A percentile compares a stretch with the other conserved stretches of the same genome.
Conservation (phyloP, 768 basidiomycete genomes). For the Tulasnella sp. region DNA sequence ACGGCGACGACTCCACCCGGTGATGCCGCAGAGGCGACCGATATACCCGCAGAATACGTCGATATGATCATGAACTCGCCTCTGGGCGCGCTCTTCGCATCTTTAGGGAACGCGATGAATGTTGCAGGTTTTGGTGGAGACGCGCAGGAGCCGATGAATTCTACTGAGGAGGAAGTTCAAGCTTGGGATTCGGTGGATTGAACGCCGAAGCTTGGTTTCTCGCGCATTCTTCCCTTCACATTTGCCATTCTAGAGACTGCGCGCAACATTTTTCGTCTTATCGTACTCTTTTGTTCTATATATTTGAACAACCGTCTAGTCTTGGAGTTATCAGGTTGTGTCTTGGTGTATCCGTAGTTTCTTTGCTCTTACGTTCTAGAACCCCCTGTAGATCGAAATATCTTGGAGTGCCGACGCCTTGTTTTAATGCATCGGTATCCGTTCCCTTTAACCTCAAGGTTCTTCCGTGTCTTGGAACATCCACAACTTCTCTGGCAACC, state of each 20-base stretch:
- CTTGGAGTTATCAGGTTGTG: too few relatives aligned
- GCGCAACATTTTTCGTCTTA: neutral
- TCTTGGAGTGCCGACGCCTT: too few relatives aligned
- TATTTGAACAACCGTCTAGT: neutral
- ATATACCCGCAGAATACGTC: too few relatives aligned
- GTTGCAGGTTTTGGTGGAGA: neutral
- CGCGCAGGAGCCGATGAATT: neutral
- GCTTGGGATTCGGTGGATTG: neutral
- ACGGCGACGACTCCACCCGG: too few relatives aligned
- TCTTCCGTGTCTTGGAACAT: too few relatives aligned
- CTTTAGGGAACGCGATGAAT: conserved; percentile 9
- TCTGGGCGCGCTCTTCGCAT: neutral
- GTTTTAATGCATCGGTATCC: too few relatives aligned
- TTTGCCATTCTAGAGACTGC: neutral
- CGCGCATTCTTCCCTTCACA: neutral
- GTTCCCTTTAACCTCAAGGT: too few relatives aligned
- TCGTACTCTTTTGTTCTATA: neutral
- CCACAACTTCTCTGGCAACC: too few relatives aligned
- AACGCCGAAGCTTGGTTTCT: neutral
- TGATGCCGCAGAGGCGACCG: too few relatives aligned
- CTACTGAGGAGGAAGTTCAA: neutral
- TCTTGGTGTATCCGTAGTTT: too few relatives aligned
- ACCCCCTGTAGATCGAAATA: too few relatives aligned
- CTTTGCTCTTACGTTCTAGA: too few relatives aligned
- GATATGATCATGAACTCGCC: neutral